Base-by-base conservation (phyloP, 1,139 yeast genomes). In the Nakaseomyces bracarensis region DNA sequence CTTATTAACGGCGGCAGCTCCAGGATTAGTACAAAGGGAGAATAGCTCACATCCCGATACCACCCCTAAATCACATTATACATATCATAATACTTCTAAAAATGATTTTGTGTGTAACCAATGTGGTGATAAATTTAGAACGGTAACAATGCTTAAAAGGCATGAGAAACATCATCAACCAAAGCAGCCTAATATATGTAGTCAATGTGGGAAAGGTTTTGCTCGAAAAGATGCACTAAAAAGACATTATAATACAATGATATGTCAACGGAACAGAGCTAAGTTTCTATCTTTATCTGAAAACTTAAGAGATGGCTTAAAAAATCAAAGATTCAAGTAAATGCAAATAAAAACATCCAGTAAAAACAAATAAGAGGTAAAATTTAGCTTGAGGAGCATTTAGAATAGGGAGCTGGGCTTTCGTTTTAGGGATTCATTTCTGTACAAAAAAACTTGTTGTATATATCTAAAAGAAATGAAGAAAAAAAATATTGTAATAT, bases 181-280 rank as follows among this genome's bases (percentile, higher is more conserved):
- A 15, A 52, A 55, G 4, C 43, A 56, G 37, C 60, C 61, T 19
- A 51, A 82, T 55, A 77, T 81, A 41, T 83, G 94, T 61, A 75
- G 78, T 8, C 64, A 69, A 25, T 83, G 94, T 65, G 85, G 84
- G 25, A 82, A 82, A 55, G 89, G 91, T 0, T 83, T 83, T 67
- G 91, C 91, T 2, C 64, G 94, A 35, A 81, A 81, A 55, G 94
- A 83, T 63, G 93, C 93, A 0, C 65, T 83, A 50, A 82, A 80
- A 58, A 67, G 91, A 51, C 93, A 79, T 61, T 69, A 69, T 49
- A 83, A 80, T 41, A 82, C 89, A 0, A 67, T 78, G 47, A 82
- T 33, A 20, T 33, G 36, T 11, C 36, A 33, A n/a, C 34, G 34
- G 6, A 30, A 30, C 11, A 30, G 34, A 11, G 34, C 22, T 30